Conservation (phyloP, 306 rosid genomes). For the Inga laurina region DNA sequence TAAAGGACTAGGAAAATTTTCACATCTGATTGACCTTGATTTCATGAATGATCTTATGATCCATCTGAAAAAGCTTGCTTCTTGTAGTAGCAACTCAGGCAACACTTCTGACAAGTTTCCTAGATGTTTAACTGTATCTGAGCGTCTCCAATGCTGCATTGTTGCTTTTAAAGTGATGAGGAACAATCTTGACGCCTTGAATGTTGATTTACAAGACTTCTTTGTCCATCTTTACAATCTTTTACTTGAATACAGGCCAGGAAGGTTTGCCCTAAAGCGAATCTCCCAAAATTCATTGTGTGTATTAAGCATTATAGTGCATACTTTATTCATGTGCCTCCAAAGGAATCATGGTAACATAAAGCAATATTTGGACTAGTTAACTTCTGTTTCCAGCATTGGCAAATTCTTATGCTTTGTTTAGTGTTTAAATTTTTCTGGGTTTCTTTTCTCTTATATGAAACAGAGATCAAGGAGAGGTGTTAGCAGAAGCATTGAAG, state of each 20-base stretch:
- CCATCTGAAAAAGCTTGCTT: conserved; percentile 72
- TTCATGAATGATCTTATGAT: conserved; percentile 89
- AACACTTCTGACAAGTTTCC: conserved; percentile 45
- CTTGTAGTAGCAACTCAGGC: conserved; percentile 50
- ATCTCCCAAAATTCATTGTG: not conserved
- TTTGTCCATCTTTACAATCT: conserved; percentile 89
- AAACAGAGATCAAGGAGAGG: conserved; percentile 85
- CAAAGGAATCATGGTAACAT: not conserved
- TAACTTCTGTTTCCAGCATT: not conserved
- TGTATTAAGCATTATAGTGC: not conserved
- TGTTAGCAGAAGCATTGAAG: conserved; percentile 91
- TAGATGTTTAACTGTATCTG: conserved; percentile 69
- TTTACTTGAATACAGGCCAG: conserved; percentile 88
- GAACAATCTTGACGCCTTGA: conserved; percentile 91
- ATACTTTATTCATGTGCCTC: not conserved
- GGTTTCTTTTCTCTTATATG: conserved; percentile 25
- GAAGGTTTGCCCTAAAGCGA: conserved; percentile 61
- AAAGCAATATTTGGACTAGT: not conserved
- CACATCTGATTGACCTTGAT: conserved; percentile 88
- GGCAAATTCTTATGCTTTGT: conserved; percentile 1
- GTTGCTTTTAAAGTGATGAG: conserved; percentile 95
- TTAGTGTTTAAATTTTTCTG: not conserved
- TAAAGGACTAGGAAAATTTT: conserved; percentile 87
- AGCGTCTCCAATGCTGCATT: conserved; percentile 91
- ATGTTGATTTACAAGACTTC: conserved; percentile 92